These are phyloP conservation scores for Arthromyces matolae DNA, from an alignment of 768 basidiomycete genomes.

Conservation along the genomic window DNA sequence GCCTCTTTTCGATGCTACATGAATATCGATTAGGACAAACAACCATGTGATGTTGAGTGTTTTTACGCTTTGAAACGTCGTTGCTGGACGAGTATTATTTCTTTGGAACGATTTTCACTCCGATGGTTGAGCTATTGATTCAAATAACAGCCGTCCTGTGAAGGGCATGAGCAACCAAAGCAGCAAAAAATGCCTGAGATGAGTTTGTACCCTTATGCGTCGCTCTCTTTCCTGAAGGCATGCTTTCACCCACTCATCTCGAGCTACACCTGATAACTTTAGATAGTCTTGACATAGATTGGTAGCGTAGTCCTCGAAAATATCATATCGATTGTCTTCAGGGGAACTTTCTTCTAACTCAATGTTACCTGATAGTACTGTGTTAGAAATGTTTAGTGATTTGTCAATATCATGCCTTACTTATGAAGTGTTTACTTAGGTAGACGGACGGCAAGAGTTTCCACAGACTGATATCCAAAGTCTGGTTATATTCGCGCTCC, in stretches of 20 bases:
- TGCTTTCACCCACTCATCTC: not conserved
- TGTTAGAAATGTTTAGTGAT: too few relatives aligned
- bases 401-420: too few relatives aligned
- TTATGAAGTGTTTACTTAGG: too few relatives aligned
- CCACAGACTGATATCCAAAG: too few relatives aligned
- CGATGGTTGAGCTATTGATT: not conserved
- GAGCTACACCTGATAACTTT: not conserved
- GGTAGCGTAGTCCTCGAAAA: too few relatives aligned
- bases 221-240: not conserved
- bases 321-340: too few relatives aligned
- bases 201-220: not conserved
- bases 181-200: not conserved
- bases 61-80: constrained; percentile 1
- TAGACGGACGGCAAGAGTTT: too few relatives aligned
- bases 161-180: too few relatives aligned
- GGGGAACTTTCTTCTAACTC: too few relatives aligned
- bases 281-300: too few relatives aligned
- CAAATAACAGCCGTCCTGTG: not conserved
- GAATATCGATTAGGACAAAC: not conserved
- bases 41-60: not conserved
- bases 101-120: not conserved
- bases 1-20: not conserved
- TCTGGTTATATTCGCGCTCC: too few relatives aligned
- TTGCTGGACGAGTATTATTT: not conserved
- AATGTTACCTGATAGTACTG: too few relatives aligned